Conservation (phyloP, 176 grass and related monocot genomes). For the Aegilops speltoides region DNA sequence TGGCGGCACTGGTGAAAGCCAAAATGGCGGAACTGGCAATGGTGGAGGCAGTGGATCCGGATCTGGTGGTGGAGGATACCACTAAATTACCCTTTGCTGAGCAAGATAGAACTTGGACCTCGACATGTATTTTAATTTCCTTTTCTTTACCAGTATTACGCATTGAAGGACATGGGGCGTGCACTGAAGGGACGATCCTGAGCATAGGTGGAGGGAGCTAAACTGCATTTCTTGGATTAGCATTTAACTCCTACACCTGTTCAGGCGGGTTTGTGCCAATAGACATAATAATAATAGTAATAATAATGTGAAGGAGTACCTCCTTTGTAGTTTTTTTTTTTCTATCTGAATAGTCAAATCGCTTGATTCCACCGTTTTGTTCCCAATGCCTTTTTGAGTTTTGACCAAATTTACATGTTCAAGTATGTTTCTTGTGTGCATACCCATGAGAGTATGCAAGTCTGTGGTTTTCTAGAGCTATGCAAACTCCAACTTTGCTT, state of each 20-base stretch:
- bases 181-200: background rate
- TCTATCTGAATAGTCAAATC: background rate
- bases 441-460: background rate
- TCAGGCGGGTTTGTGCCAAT: background rate
- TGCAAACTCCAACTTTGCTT: background rate
- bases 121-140: background rate
- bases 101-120: background rate
- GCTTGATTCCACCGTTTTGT: background rate
- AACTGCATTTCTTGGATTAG: background rate
- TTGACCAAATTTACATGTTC: background rate
- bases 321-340: background rate
- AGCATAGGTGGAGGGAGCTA: no score
- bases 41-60: slow-evolving; percentile 26
- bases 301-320: background rate
- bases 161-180: background rate
- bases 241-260: background rate
- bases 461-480: background rate
- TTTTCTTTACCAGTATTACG: background rate
- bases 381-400: background rate
- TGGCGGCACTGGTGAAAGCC: slow-evolving; percentile 1
- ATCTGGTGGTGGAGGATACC: slow-evolving; percentile 27
- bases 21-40: background rate
- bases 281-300: background rate
- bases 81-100: background rate
- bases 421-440: background rate